Percentiles rank a stretch among this genome's conserved stretches.
phyloP scores from a whole-genome alignment of 2,329 filamentous ascomycete genomes.

The Colletotrichum siamense region DNA sequence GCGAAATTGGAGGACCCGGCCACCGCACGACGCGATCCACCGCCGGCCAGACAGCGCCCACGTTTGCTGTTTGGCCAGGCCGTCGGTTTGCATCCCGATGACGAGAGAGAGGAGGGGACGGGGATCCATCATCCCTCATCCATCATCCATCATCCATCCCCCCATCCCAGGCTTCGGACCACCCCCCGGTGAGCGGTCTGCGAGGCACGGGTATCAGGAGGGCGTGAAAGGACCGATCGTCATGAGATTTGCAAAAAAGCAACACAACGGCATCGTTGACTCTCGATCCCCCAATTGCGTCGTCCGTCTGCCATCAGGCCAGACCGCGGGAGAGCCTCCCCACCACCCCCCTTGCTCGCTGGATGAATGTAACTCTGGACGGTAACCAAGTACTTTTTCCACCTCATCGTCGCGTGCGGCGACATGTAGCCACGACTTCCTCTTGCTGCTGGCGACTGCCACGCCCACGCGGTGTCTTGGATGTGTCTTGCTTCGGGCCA shows the following conservation, averaged over 20 bases:
- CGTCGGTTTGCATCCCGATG: conserved; percentile 14
- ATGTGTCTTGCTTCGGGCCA: neutral
- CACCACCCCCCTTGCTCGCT: neutral
- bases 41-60: neutral
- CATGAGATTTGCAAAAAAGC: conserved; percentile 8
- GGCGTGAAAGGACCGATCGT: conserved; percentile 2
- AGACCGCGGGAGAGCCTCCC: neutral
- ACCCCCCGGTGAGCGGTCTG: neutral
- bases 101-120: neutral
- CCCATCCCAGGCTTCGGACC: neutral
- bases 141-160: neutral
- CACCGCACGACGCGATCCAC: conserved; percentile 7
- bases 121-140: neutral
- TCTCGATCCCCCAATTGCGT: neutral
- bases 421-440: neutral
- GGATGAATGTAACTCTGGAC: neutral
- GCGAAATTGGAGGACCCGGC: conserved; percentile 16
- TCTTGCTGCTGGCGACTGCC: neutral
- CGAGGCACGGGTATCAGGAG: neutral
- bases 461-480: neutral
- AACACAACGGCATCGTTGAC: neutral
- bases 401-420: neutral
- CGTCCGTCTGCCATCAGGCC: neutral
- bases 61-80: neutral
- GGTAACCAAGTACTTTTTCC: neutral